A percentile compares a stretch with the other conserved stretches of the same genome.
These are phyloP conservation scores for Pelargonium australe DNA, from an alignment of 441 rosid genomes.

Conservation along the genomic window DNA sequence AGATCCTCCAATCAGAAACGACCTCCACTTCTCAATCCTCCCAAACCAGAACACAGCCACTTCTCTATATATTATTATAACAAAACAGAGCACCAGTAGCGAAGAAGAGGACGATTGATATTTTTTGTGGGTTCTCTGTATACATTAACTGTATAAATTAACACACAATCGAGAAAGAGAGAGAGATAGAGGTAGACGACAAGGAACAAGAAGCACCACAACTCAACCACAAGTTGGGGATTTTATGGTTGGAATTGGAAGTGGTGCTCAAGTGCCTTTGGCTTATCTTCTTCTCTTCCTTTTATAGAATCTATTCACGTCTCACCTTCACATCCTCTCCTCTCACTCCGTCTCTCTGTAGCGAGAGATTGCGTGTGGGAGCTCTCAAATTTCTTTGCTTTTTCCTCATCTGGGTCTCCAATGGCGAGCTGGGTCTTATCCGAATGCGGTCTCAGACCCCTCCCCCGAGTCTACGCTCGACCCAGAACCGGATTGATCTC, in stretches of 20 bases:
- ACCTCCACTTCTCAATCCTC: too few species aligned
- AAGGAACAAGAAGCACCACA: not conserved
- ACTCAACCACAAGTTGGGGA: too few species aligned
- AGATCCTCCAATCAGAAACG: not conserved
- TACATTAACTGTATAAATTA: too few species aligned
- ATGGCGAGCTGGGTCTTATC: slow-evolving; percentile 9
- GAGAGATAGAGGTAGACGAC: not conserved
- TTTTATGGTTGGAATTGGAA: not conserved
- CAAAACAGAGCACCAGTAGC: too few species aligned
- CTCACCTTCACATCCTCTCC: too few species aligned
- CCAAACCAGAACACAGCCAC: too few species aligned
- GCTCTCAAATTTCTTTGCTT: not conserved
- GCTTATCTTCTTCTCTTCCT: not conserved
- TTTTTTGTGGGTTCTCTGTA: too few species aligned
- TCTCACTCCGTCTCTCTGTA: not conserved
- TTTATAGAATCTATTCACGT: too few species aligned
- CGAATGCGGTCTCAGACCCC: slow-evolving; percentile 5
- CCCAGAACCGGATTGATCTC: slow-evolving; percentile 1
- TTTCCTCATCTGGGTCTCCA: not conserved
- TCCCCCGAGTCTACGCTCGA: slow-evolving; percentile 15
- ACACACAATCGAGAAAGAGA: too few species aligned
- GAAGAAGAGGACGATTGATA: too few species aligned
- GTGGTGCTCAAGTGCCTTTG: not conserved
- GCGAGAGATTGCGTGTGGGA: too few species aligned
- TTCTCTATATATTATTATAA: too few species aligned